Evolutionary conservation across 2,329 filamentous ascomycete genomes (phyloP).

Genomic region (Chaetomium sp.): DNA sequence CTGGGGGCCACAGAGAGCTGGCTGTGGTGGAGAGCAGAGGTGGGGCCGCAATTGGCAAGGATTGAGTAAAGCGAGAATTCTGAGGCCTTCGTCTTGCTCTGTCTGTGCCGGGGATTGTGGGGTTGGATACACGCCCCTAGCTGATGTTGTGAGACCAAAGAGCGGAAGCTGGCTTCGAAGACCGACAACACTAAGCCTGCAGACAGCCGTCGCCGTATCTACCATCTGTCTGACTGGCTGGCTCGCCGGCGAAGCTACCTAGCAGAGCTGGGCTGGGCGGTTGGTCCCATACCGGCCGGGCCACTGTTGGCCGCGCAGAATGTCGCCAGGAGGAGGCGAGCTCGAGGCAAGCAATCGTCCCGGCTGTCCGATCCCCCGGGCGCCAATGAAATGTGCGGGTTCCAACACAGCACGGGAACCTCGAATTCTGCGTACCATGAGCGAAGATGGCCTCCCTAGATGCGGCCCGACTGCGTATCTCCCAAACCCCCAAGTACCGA

Average conservation of each 20-base stretch:
- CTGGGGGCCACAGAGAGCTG: slow-evolving; percentile 13
- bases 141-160: slow-evolving; percentile 9
- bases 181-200: slow-evolving; percentile 9
- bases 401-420: too few relatives aligned
- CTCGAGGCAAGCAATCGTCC: neutral
- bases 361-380: neutral
- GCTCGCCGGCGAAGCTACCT: slow-evolving; percentile 10
- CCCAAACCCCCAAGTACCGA: too few relatives aligned
- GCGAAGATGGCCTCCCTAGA: too few relatives aligned
- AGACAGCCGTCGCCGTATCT: neutral
- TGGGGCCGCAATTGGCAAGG: too few relatives aligned
- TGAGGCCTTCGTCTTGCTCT: too few relatives aligned
- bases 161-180: slow-evolving; percentile 1
- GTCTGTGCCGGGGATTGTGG: slow-evolving; percentile 6
- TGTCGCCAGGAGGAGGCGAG: slow-evolving; percentile 9
- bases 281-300: neutral
- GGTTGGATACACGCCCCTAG: slow-evolving; percentile 16
- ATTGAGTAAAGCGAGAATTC: too few relatives aligned
- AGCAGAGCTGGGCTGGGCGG: neutral
- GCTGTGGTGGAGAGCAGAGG: slow-evolving; percentile 12
- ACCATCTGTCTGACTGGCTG: neutral
- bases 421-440: too few relatives aligned
- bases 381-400: too few relatives aligned
- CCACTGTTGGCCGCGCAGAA: slow-evolving; percentile 12
- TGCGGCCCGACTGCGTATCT: too few relatives aligned